Evolutionary conservation across 129 eudicot species (phyloP).

Genomic region (Scalesia atractyloides): DNA sequence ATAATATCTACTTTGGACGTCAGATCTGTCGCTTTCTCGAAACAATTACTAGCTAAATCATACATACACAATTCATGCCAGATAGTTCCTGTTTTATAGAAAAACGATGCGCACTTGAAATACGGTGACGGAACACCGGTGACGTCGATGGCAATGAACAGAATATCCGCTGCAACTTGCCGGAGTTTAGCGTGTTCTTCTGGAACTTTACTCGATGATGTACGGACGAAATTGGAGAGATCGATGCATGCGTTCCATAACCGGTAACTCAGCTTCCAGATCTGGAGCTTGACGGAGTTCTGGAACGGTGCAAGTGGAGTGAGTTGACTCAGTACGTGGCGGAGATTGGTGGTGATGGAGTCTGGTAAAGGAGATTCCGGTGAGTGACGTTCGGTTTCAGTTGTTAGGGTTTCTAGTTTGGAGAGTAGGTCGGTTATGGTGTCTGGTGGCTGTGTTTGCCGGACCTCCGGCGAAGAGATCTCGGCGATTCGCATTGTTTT

Average conservation of each 20-base stretch:
- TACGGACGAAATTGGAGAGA: slow-evolving; percentile 56
- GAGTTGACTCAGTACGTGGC: slow-evolving; percentile 47
- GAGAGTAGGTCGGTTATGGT: slow-evolving; percentile 35
- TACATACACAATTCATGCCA: slow-evolving; percentile 67
- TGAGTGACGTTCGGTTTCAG: slow-evolving; percentile 52
- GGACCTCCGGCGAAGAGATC: slow-evolving; percentile 74
- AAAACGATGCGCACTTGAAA: slow-evolving; percentile 69
- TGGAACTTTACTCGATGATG: slow-evolving; percentile 21
- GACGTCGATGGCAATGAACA: slow-evolving; percentile 62
- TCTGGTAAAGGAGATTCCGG: slow-evolving; percentile 45
- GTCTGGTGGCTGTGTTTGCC: slow-evolving; percentile 34
- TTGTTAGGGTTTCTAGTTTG: slow-evolving; percentile 55
- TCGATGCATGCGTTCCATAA: slow-evolving; percentile 94
- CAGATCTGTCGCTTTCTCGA: slow-evolving; percentile 77
- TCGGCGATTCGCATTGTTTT: slow-evolving; percentile 77
- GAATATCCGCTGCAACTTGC: slow-evolving; percentile 68
- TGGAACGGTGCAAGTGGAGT: slow-evolving; percentile 61
- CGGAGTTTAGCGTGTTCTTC: slow-evolving; percentile 81
- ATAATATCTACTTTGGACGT: slow-evolving; percentile 50
- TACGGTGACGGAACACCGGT: slow-evolving; percentile 75
- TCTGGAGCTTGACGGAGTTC: slow-evolving; percentile 63
- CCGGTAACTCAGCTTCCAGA: slow-evolving; percentile 91
- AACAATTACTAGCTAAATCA: slow-evolving; percentile 67
- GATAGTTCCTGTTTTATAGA: slow-evolving; percentile 66
- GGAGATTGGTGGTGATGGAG: slow-evolving; percentile 52